A percentile compares a stretch with the other conserved stretches of the same genome.
These are phyloP conservation scores for Candida sithepensis DNA, from an alignment of 805 yeast genomes.

Conservation along the genomic window DNA sequence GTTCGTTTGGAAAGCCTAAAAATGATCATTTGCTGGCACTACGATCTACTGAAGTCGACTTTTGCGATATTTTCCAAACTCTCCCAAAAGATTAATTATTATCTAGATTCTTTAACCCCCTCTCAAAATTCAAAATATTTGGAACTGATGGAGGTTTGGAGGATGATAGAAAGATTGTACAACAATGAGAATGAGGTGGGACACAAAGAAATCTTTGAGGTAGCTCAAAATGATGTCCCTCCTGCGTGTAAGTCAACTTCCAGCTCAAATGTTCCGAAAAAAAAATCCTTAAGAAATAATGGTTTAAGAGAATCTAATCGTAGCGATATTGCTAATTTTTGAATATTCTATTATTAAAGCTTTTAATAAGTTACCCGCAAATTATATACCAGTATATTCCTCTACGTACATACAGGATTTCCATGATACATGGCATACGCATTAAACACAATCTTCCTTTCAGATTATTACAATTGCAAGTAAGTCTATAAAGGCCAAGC, in stretches of 20 bases:
- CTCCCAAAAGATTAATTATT: conserved; percentile 9
- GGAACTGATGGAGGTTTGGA: conserved; percentile 20
- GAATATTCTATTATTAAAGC: not conserved
- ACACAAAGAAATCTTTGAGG: not conserved
- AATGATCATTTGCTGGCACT: conserved; percentile 12
- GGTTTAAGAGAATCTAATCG: conserved; percentile 18
- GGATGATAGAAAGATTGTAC: conserved; percentile 9
- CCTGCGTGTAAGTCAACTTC: no score
- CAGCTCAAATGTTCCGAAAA: conserved; percentile 1
- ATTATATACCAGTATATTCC: no score
- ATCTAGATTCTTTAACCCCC: conserved; percentile 4
- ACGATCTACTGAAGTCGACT: conserved; percentile 3
- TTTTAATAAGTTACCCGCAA: not conserved
- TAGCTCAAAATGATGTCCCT: no score
- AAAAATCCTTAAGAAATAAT: conserved; percentile 11
- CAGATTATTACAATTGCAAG: not conserved
- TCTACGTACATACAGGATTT: no score
- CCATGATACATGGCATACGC: no score
- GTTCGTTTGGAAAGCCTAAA: conserved; percentile 18
- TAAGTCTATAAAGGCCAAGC: not conserved
- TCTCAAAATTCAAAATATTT: conserved; percentile 5
- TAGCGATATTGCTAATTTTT: conserved; percentile 13
- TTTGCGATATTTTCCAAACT: conserved; percentile 4
- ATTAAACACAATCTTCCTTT: no score
- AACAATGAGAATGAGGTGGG: conserved; percentile 14